Evolutionary conservation across 2,329 filamentous ascomycete genomes (phyloP).

Genomic region (Apiospora malaysiana): DNA sequence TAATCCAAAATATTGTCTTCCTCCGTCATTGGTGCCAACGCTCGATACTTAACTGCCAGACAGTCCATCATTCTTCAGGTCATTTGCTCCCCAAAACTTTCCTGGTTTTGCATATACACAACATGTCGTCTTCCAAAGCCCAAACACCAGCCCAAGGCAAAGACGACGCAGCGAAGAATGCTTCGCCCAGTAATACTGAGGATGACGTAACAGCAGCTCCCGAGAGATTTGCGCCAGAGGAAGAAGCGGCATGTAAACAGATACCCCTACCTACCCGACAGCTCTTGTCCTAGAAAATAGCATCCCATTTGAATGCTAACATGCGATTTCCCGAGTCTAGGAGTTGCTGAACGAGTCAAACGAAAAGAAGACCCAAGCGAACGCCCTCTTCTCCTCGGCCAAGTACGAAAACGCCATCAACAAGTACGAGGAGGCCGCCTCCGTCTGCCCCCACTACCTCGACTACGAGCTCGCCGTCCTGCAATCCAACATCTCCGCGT

Average conservation of each 20-base stretch:
- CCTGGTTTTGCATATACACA: background rate
- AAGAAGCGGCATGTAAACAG: constrained; percentile 57
- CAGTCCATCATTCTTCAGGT: background rate
- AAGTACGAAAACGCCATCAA: constrained; percentile 80
- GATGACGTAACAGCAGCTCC: constrained; percentile 39
- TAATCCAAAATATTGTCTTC: background rate
- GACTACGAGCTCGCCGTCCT: constrained; percentile 89
- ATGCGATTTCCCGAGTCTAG: constrained; percentile 43
- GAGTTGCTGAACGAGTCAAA: constrained; percentile 74
- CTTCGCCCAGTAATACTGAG: constrained; percentile 23
- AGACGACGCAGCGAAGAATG: background rate
- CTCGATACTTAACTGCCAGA: background rate
- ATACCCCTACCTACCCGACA: background rate
- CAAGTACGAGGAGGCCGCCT: constrained; percentile 81
- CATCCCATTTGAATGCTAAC: background rate
- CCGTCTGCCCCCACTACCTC: constrained; percentile 81
- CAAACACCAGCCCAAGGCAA: background rate
- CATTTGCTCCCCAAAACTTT: background rate
- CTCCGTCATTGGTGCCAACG: background rate
- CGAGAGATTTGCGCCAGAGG: constrained; percentile 57
- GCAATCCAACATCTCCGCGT: constrained; percentile 87
- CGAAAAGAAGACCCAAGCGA: constrained; percentile 75
- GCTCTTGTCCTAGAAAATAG: background rate
- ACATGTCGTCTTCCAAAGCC: constrained; percentile 19
- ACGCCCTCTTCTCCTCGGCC: constrained; percentile 75